Conservation (phyloP, 208 protist species). For the Trypanosoma grayi region DNA sequence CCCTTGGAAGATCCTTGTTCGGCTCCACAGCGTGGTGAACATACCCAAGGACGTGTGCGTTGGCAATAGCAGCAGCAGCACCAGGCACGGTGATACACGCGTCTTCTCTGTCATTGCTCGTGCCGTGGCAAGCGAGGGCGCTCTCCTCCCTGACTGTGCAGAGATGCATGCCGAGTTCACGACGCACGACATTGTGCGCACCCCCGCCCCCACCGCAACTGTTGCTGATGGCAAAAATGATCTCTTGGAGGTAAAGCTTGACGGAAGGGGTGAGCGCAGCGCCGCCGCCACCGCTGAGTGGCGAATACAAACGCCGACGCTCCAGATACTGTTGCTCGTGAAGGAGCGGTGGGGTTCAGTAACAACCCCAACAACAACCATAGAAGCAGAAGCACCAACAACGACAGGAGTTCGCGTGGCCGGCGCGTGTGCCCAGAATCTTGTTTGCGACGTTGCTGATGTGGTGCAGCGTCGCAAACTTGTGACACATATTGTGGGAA, state of each 20-base stretch:
- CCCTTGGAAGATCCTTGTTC: conserved; percentile 44
- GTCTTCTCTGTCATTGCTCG: conserved; percentile 59
- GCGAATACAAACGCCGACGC: conserved; percentile 26
- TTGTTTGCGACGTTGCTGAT: conserved; percentile 41
- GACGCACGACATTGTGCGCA: conserved; percentile 27
- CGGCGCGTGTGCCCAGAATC: conserved; percentile 24
- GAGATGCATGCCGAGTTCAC: conserved; percentile 31
- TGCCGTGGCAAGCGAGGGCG: conserved; percentile 5
- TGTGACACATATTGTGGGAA: conserved; percentile 58
- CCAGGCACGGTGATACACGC: conserved; percentile 21
- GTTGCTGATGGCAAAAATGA: conserved; percentile 14
- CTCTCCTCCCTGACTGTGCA: conserved; percentile 24
- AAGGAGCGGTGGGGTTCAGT: conserved; percentile 34
- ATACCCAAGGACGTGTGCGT: conserved; percentile 44
- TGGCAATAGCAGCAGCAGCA: no score
- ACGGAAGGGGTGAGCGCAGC: conserved; percentile 22
- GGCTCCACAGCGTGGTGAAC: conserved; percentile 79
- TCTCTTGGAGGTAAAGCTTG: conserved; percentile 60
- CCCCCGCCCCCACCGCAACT: no score
- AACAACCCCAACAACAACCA: no score
- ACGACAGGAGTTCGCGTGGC: conserved; percentile 31
- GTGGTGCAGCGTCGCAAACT: conserved; percentile 66
- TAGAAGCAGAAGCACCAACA: no score
- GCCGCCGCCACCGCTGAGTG: conserved; percentile 42
- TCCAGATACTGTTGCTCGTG: conserved; percentile 58